Conservation (phyloP, 805 yeast genomes). For the Saccharomycodes ludwigii region DNA sequence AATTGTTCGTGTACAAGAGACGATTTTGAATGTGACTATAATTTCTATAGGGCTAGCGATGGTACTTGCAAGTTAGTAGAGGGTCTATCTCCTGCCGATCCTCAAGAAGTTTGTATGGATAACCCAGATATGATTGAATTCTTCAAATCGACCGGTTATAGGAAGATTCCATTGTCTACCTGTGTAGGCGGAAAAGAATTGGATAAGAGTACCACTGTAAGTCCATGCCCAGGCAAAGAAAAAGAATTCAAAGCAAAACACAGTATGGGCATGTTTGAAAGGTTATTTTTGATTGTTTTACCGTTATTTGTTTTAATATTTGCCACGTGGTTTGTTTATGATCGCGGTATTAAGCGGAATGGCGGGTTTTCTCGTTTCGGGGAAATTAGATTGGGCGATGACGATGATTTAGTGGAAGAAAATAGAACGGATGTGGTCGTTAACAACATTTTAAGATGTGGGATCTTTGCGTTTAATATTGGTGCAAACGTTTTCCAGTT, state of each 20-base stretch:
- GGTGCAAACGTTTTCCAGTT: slow-evolving; percentile 7
- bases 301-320: slow-evolving; percentile 43
- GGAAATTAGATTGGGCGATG: slow-evolving; percentile 69
- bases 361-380: slow-evolving; percentile 74
- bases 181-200: slow-evolving; percentile 71
- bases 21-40: slow-evolving; percentile 92
- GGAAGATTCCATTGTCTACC: slow-evolving; percentile 73
- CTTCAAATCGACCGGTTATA: slow-evolving; percentile 85
- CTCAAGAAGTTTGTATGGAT: slow-evolving; percentile 43
- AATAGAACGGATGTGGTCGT: slow-evolving; percentile 47
- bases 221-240: slow-evolving; percentile 83
- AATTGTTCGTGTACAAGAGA: slow-evolving; percentile 77
- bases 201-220: slow-evolving; percentile 39
- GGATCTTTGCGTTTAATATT: slow-evolving; percentile 28
- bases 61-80: slow-evolving; percentile 79
- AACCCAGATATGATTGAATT: slow-evolving; percentile 49
- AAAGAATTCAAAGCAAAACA: slow-evolving; percentile 43
- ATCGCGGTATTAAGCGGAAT: slow-evolving; percentile 66
- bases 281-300: slow-evolving; percentile 40
- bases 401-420: slow-evolving; percentile 51
- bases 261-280: slow-evolving; percentile 41
- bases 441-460: slow-evolving; percentile 46
- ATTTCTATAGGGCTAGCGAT: slow-evolving; percentile 54
- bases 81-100: slow-evolving; percentile 60
- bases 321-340: slow-evolving; percentile 62